Conservation (phyloP, 2,329 filamentous ascomycete genomes). For the Colletotrichum sp. region DNA sequence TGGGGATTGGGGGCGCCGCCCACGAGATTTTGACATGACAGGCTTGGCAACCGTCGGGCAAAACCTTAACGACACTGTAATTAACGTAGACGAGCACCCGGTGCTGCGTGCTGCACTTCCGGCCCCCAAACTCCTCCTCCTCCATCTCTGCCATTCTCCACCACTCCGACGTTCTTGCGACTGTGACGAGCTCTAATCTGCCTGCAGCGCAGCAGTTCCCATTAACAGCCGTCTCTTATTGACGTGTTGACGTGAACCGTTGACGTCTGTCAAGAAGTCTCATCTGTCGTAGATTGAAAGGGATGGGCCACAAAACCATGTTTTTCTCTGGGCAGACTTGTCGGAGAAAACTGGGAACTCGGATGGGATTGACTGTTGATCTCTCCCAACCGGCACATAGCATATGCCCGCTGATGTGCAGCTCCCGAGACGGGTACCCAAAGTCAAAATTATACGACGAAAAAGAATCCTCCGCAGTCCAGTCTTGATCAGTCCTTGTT, state of each 20-base stretch:
- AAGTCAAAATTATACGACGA: constrained; percentile 16
- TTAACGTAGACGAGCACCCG: neutral
- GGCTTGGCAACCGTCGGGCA: constrained; percentile 1
- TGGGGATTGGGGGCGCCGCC: neutral
- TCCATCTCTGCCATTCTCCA: neutral
- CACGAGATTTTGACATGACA: constrained; percentile 7
- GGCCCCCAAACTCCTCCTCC: neutral
- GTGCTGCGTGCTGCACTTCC: neutral
- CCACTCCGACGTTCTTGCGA: constrained; percentile 3
- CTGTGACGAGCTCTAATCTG: neutral
- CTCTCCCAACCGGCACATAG: neutral
- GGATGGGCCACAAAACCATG: neutral
- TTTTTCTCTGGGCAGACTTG: neutral
- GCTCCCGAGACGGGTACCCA: neutral
- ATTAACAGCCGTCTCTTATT: neutral
- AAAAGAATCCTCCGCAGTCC: neutral
- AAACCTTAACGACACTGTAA: neutral
- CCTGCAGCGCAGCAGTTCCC: neutral
- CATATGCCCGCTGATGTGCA: constrained; percentile 2
- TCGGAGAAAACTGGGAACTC: constrained; percentile 5
- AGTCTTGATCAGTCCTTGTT: neutral
- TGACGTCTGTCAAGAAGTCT: neutral
- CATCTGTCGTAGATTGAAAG: neutral
- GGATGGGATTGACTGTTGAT: constrained; percentile 5
- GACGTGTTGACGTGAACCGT: neutral